Evolutionary conservation across 2,329 filamentous ascomycete genomes (phyloP).

Genomic region (Aspergillus neotritici): DNA sequence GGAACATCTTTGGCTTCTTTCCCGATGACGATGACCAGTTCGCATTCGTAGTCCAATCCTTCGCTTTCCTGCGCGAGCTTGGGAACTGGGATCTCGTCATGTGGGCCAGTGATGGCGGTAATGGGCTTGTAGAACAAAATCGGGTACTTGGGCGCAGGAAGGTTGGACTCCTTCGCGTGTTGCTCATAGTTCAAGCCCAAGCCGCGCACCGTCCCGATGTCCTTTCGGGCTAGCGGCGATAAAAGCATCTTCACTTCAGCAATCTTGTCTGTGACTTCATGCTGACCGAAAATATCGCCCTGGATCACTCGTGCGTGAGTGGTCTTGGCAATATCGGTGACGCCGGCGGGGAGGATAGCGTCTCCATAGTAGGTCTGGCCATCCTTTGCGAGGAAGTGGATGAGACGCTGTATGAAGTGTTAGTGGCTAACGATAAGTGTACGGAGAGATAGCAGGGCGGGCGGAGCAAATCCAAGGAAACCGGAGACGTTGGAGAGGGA

Average conservation of each 20-base stretch:
- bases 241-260: conserved; percentile 52
- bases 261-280: conserved; percentile 59
- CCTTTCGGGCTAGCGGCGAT: conserved; percentile 56
- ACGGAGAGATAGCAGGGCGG: background rate
- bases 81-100: conserved; percentile 61
- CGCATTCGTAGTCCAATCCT: conserved; percentile 75
- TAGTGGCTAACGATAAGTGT: conserved; percentile 2
- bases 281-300: conserved; percentile 61
- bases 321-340: conserved; percentile 56
- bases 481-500: no score
- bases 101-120: conserved; percentile 60
- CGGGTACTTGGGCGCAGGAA: conserved; percentile 65
- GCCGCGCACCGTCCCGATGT: conserved; percentile 63
- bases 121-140: conserved; percentile 69
- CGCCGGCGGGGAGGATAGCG: conserved; percentile 59
- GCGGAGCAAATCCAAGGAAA: background rate
- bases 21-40: conserved; percentile 68
- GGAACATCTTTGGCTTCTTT: conserved; percentile 60
- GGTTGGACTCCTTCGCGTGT: conserved; percentile 64
- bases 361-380: conserved; percentile 68
- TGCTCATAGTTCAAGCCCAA: conserved; percentile 67
- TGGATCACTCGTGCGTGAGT: conserved; percentile 57
- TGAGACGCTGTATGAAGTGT: conserved; percentile 53
- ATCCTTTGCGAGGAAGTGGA: conserved; percentile 68
- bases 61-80: conserved; percentile 58